Conservation (phyloP, 768 basidiomycete species). For the Auricularia auricula-judae region DNA sequence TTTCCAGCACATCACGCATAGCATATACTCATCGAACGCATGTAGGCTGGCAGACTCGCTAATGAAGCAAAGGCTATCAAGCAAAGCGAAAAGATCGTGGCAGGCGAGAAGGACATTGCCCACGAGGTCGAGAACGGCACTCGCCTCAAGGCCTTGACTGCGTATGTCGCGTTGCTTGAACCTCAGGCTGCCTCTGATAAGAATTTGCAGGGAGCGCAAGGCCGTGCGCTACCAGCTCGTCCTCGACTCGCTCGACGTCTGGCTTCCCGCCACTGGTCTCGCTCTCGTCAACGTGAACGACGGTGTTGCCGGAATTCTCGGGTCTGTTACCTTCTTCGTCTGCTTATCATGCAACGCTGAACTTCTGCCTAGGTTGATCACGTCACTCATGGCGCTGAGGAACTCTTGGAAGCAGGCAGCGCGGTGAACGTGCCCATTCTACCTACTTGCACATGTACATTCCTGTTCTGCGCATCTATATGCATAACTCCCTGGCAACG, state of each 20-base stretch:
- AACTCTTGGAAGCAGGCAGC: constrained; percentile 17
- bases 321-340: constrained; percentile 38
- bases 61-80: constrained; percentile 48
- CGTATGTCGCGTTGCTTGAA: constrained; percentile 14
- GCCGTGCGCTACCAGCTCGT: constrained; percentile 69
- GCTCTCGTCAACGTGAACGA: constrained; percentile 72
- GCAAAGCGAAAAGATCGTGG: constrained; percentile 22
- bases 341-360: constrained; percentile 1
- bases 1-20: constrained; percentile 3
- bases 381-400: constrained; percentile 59
- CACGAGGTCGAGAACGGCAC: constrained; percentile 38
- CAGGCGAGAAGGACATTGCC: constrained; percentile 59
- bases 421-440: neutral
- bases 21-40: neutral
- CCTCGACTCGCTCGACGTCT: constrained; percentile 77
- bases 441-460: neutral
- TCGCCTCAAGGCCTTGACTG: constrained; percentile 20
- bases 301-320: constrained; percentile 73
- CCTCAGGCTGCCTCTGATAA: constrained; percentile 3
- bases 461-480: neutral
- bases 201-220: constrained; percentile 40
- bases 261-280: constrained; percentile 78
- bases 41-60: constrained; percentile 48
- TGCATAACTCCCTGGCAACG: too few species aligned
- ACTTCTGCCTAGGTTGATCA: constrained; percentile 40